These are phyloP conservation scores for Vigna angularis DNA, from an alignment of 306 rosid genomes.

Conservation along the genomic window DNA sequence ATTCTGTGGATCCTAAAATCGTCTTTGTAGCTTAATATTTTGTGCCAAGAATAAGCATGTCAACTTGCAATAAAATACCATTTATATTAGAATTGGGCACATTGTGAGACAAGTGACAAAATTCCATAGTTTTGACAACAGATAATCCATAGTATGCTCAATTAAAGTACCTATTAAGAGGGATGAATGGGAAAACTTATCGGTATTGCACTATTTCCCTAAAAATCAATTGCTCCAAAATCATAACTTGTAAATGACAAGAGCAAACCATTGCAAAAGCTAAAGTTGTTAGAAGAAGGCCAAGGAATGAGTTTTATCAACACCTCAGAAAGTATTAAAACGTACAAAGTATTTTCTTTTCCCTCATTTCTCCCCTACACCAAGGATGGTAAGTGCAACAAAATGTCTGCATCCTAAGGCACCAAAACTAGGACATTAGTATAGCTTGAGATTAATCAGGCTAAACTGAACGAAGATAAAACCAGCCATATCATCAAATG, in stretches of 20 bases:
- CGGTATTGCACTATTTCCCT: slow-evolving; percentile 15
- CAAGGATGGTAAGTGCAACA: not conserved
- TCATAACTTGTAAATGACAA: not conserved
- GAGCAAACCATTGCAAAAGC: not conserved
- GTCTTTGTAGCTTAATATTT: not conserved
- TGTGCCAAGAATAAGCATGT: not conserved
- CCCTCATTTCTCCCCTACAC: slow-evolving; percentile 17
- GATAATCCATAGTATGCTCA: not conserved
- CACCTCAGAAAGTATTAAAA: not conserved
- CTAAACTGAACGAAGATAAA: not conserved
- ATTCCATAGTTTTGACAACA: slow-evolving; percentile 13
- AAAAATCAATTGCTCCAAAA: slow-evolving; percentile 23
- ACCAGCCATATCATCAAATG: slow-evolving; percentile 31
- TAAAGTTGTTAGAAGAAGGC: slow-evolving; percentile 2
- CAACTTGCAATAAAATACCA: not conserved
- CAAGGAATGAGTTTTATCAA: not conserved
- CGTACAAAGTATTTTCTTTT: not conserved
- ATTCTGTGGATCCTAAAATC: not conserved
- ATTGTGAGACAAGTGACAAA: slow-evolving; percentile 26
- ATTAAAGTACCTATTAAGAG: not conserved
- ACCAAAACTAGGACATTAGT: slow-evolving; percentile 19
- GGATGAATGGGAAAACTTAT: not conserved
- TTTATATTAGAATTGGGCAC: not conserved
- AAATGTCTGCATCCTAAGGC: slow-evolving; percentile 31
- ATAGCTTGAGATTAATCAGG: slow-evolving; percentile 24